Evolutionary conservation across 2,329 filamentous ascomycete species (phyloP).

Genomic region (Claviceps sp.): DNA sequence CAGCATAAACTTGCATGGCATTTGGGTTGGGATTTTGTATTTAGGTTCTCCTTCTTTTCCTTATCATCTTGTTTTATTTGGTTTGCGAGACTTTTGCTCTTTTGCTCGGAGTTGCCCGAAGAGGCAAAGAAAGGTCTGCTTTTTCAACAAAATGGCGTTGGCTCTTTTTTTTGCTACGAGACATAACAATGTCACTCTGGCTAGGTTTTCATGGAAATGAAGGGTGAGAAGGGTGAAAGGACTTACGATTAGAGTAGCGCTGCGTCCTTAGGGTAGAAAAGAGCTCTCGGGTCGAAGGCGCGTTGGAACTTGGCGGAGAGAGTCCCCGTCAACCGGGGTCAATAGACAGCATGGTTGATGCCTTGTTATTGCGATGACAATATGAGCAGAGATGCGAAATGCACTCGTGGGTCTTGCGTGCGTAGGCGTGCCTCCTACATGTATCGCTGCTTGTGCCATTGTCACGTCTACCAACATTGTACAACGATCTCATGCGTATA

Average conservation of each 20-base stretch:
- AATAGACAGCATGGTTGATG: constrained; percentile 12
- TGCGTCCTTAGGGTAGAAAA: constrained; percentile 11
- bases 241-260: too few relatives aligned
- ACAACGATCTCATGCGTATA: too few relatives aligned
- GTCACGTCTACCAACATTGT: neutral
- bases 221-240: too few relatives aligned
- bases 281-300: constrained; percentile 5
- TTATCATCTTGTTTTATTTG: neutral
- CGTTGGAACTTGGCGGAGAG: constrained; percentile 8
- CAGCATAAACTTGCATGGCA: constrained; percentile 30
- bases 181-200: constrained; percentile 16
- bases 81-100: neutral
- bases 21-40: constrained; percentile 18
- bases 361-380: neutral
- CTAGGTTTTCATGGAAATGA: constrained; percentile 7
- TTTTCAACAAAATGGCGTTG: constrained; percentile 28
- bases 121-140: constrained; percentile 22
- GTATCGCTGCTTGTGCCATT: neutral
- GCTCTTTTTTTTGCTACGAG: constrained; percentile 23
- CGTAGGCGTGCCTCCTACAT: neutral
- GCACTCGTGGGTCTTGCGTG: neutral
- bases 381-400: neutral
- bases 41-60: constrained; percentile 7
- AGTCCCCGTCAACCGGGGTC: constrained; percentile 32
- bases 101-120: neutral